Evolutionary conservation across 106 monocot genomes (phyloP), one percentile per base, ranked within the genome.

Genomic region (Alisma plantagoaquatica): DNA sequence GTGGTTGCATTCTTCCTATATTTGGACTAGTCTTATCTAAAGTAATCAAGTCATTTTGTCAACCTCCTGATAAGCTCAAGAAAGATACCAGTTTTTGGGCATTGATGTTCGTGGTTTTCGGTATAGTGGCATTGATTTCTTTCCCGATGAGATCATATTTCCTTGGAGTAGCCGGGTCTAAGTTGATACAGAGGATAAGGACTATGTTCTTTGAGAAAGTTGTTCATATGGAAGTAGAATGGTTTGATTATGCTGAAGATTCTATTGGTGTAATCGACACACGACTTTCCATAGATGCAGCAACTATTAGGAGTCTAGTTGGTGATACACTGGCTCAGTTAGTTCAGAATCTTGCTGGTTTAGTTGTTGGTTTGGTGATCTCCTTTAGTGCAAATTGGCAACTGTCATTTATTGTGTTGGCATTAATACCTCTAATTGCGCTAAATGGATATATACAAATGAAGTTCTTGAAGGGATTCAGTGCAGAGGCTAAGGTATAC

Each of bases 111-210:
- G n/a, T 65, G 2, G 28, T 45, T 3, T 29, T 65, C n/a, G 65
- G 54, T 4, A 8, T 65, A 2, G 23, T 54, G 44, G 33, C 65
- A 9, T 25, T 31, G 20, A 2, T 65, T 27, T 50, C 65, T 27
- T 19, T 53, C 35, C 54, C 65, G 1, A 41, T 51, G 15, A 65
- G 65, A 65, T 54, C 65, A 24, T 65, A 65, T 31, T 55, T 65
- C 23, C 55, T 65, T 46, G 54, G 54, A 7, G 31, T 65, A 1
- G 65, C 65, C 26, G 65, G 65, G 8, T 54, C 65, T 30, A 27
- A 45, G 23, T 23, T 65, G 31, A 54, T 65, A 44, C 43, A 29
- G 46, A 65, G 65, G 24, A 55, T 65, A 24, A 43, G 65, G 28
- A 9, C 31, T 2, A 53, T 53, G 25, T 23, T 11, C 16, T 26